Conservation (phyloP, 176 grass and related monocot genomes). For the Tillandsia fasciculata region DNA sequence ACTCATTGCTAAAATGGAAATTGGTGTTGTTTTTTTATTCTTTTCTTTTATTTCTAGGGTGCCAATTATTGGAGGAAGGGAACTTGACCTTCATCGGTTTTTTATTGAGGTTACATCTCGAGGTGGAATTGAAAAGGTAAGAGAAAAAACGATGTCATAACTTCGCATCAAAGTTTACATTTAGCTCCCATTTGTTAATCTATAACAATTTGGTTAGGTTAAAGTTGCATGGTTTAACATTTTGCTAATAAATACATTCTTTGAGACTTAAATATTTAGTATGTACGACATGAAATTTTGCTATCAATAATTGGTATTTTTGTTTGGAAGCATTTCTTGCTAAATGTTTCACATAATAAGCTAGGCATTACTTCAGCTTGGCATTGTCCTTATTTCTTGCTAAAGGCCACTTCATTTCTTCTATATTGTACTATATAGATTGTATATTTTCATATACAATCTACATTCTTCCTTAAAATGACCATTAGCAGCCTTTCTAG, state of each 20-base stretch:
- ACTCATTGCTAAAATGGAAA: background rate
- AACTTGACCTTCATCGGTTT: constrained; percentile 89
- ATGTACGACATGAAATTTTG: background rate
- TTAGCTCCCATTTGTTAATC: background rate
- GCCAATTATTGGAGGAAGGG: constrained; percentile 88
- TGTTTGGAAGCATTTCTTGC: background rate
- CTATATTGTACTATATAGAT: no score
- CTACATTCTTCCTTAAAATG: no score
- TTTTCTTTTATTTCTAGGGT: constrained; percentile 40
- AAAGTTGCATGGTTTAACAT: background rate
- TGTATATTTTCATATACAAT: no score
- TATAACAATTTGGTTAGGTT: background rate
- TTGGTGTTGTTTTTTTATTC: constrained; percentile 1
- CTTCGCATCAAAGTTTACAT: background rate
- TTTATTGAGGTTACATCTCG: constrained; percentile 79
- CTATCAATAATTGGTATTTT: background rate
- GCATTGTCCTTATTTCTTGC: no score
- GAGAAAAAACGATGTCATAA: constrained; percentile 9
- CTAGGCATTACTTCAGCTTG: no score
- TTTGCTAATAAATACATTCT: background rate
- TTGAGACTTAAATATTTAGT: background rate
- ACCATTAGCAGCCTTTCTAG: no score
- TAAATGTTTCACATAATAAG: background rate
- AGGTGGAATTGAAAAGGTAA: constrained; percentile 90
- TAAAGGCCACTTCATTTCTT: no score